phyloP scores from a whole-genome alignment of 2,329 filamentous ascomycete genomes.

The Trichophyton verrucosum region DNA sequence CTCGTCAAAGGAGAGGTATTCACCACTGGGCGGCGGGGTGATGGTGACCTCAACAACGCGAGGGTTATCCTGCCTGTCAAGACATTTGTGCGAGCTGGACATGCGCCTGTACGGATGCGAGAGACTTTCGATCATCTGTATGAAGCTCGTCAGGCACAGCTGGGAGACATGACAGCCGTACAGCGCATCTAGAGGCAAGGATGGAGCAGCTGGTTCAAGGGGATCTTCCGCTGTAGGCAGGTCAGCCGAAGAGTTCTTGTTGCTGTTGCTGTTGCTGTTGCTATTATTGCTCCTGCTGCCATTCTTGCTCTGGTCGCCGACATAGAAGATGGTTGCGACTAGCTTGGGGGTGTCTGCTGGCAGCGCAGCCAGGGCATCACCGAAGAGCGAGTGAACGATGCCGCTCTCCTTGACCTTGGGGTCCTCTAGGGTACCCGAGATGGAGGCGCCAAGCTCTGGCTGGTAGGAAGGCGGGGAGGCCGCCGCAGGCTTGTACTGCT shows the following conservation, averaged over 20 bases:
- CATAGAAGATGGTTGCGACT: constrained; percentile 40
- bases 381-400: constrained; percentile 36
- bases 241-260: constrained; percentile 19
- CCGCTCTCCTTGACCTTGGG: constrained; percentile 32
- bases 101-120: constrained; percentile 39
- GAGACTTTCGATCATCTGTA: constrained; percentile 39
- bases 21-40: constrained; percentile 37
- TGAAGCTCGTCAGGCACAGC: constrained; percentile 44
- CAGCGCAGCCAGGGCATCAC: constrained; percentile 29
- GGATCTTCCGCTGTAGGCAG: constrained; percentile 37
- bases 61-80: constrained; percentile 37
- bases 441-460: constrained; percentile 13
- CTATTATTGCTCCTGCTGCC: constrained; percentile 25
- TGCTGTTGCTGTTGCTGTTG: constrained; percentile 22
- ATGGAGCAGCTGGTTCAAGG: constrained; percentile 42
- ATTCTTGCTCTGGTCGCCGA: constrained; percentile 17
- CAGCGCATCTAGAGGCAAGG: constrained; percentile 43
- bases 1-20: constrained; percentile 47
- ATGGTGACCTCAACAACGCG: constrained; percentile 43
- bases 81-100: constrained; percentile 36
- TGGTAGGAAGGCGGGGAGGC: constrained; percentile 19
- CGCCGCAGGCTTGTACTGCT: constrained; percentile 35
- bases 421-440: constrained; percentile 24
- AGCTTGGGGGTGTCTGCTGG: constrained; percentile 31
- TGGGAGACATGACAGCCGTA: constrained; percentile 45